Percentiles rank a stretch among this genome's conserved stretches.
Conservation (phyloP, 1,284 basidiomycete genomes). For the Cutaneotrichosporon sp. region DNA sequence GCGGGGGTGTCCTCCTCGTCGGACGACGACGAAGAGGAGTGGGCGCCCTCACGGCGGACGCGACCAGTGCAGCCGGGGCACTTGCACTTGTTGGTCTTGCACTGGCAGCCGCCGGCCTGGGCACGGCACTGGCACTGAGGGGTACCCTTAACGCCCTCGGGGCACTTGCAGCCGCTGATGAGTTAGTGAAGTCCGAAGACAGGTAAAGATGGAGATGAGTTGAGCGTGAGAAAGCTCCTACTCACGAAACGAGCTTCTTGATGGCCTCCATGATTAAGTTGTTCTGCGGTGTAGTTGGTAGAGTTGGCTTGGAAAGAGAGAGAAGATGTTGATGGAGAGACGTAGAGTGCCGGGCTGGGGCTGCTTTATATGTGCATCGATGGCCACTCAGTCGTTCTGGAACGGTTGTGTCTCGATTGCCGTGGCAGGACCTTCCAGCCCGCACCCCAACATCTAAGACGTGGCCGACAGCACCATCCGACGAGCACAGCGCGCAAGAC, state of each 20-base stretch:
- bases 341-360: background rate
- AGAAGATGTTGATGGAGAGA: background rate
- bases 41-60: conserved; percentile 6
- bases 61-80: conserved; percentile 16
- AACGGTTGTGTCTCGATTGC: too few relatives aligned
- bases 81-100: conserved; percentile 23
- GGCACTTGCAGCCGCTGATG: conserved; percentile 20
- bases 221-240: background rate
- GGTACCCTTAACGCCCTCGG: background rate
- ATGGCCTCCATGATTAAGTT: conserved; percentile 14
- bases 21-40: conserved; percentile 11
- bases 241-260: conserved; percentile 19
- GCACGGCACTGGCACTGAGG: conserved; percentile 10
- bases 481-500: too few relatives aligned
- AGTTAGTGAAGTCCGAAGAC: background rate
- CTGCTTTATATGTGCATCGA: background rate
- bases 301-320: background rate
- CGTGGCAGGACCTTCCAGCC: too few relatives aligned
- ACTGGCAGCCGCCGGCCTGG: conserved; percentile 11
- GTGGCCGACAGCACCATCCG: too few relatives aligned
- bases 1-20: conserved; percentile 9
- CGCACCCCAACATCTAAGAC: too few relatives aligned
- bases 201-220: background rate
- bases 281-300: background rate
- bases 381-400: too few relatives aligned